phyloP scores from a whole-genome alignment of 306 rosid species.

The Dryas octopetala region DNA sequence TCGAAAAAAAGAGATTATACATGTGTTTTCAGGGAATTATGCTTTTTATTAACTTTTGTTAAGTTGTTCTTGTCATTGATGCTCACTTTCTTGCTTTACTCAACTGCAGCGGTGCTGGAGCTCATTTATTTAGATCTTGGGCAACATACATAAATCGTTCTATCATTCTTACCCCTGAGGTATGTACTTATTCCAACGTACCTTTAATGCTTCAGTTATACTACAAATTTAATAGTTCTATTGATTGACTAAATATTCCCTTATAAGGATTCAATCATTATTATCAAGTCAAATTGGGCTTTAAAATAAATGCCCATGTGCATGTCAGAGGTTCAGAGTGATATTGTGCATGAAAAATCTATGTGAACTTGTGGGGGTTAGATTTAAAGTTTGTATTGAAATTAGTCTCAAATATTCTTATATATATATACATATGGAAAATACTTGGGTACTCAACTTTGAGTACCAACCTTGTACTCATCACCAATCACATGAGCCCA shows the following conservation, averaged over 20 bases:
- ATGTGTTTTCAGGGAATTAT: background rate
- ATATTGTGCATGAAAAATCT: background rate
- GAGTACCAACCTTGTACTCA: no score
- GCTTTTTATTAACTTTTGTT: background rate
- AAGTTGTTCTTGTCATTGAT: constrained; percentile 10
- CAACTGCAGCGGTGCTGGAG: constrained; percentile 87
- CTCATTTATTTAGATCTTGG: constrained; percentile 95
- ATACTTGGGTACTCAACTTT: no score
- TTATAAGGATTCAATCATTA: background rate
- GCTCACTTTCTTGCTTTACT: constrained; percentile 17
- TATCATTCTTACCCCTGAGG: constrained; percentile 94
- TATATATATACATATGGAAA: background rate
- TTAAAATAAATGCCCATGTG: background rate
- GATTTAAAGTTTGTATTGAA: background rate
- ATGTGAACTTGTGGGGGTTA: background rate
- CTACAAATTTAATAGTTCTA: background rate
- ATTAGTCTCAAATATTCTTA: background rate
- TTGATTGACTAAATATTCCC: background rate
- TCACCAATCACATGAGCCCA: no score
- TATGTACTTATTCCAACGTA: constrained; percentile 26
- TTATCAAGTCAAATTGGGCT: background rate
- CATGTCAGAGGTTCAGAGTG: background rate
- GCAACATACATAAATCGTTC: constrained; percentile 81
- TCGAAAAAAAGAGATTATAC: no score
- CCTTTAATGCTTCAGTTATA: constrained; percentile 14